phyloP scores from a whole-genome alignment of 75 land plant species.

The Larix kaempferi region DNA sequence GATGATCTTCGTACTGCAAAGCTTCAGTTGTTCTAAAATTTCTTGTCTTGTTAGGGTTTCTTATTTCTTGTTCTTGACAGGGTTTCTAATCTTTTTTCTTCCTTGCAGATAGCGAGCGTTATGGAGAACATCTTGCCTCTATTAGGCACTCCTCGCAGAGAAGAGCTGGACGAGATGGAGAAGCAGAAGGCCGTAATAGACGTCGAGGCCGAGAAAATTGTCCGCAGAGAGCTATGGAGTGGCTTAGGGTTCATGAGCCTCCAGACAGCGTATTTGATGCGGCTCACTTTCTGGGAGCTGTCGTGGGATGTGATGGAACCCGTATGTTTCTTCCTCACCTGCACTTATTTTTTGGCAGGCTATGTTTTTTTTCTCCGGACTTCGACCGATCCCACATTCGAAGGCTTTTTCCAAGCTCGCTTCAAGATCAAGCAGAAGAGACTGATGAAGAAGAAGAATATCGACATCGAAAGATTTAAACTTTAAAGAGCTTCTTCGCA shows the following conservation, averaged over 20 bases:
- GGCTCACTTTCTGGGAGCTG: constrained; percentile 90
- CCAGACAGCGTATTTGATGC: constrained; percentile 54
- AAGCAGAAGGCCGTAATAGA: constrained; percentile 63
- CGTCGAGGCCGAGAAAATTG: constrained; percentile 38
- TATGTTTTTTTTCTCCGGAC: constrained; percentile 65
- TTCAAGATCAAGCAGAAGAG: constrained; percentile 37
- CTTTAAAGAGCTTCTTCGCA: constrained; percentile 18
- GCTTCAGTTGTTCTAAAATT: too few species aligned
- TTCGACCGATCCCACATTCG: constrained; percentile 46
- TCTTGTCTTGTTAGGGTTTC: too few species aligned
- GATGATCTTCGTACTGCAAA: not conserved
- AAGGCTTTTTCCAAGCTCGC: constrained; percentile 57
- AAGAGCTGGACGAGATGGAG: constrained; percentile 52
- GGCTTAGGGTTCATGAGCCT: constrained; percentile 50
- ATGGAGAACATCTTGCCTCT: constrained; percentile 46
- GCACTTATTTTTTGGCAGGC: constrained; percentile 48
- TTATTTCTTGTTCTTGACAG: too few species aligned
- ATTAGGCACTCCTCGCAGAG: constrained; percentile 36
- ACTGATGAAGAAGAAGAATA: constrained; percentile 28
- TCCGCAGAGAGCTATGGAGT: constrained; percentile 46
- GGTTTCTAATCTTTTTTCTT: not conserved
- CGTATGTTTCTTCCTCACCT: constrained; percentile 64
- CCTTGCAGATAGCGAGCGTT: constrained; percentile 51
- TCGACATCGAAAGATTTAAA: constrained; percentile 37
- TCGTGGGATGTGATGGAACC: constrained; percentile 91